Evolutionary conservation across 768 basidiomycete species (phyloP).

Genomic region (Kwoniella sp.): DNA sequence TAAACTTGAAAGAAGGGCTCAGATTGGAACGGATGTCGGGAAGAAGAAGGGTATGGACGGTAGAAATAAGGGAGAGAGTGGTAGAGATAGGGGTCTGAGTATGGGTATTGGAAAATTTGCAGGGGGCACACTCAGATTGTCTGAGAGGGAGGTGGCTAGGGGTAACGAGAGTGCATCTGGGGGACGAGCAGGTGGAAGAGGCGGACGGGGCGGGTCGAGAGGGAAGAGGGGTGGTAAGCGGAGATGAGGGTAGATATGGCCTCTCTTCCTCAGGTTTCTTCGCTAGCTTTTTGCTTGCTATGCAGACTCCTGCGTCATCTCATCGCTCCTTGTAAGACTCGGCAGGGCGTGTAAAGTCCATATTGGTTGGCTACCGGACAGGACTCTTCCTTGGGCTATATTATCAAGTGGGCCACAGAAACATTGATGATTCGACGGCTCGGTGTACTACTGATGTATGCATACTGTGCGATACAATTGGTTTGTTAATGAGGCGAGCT

Average conservation of each 20-base stretch:
- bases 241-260: neutral
- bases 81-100: slow-evolving; percentile 47
- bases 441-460: too few relatives aligned
- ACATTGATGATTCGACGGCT: too few relatives aligned
- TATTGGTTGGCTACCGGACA: too few relatives aligned
- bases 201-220: slow-evolving; percentile 16
- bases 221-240: slow-evolving; percentile 15
- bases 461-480: too few relatives aligned
- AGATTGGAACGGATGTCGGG: slow-evolving; percentile 15
- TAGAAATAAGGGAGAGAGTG: slow-evolving; percentile 38
- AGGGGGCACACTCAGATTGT: slow-evolving; percentile 51
- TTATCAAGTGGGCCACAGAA: too few relatives aligned
- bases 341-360: too few relatives aligned
- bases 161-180: slow-evolving; percentile 28
- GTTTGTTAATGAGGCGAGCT: too few relatives aligned
- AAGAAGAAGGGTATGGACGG: slow-evolving; percentile 39
- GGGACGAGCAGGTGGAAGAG: slow-evolving; percentile 11
- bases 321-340: too few relatives aligned
- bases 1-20: slow-evolving; percentile 26
- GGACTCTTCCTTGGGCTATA: too few relatives aligned
- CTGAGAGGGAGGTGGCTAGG: slow-evolving; percentile 50
- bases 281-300: too few relatives aligned
- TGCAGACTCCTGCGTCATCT: too few relatives aligned
- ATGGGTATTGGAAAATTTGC: slow-evolving; percentile 54
- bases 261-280: too few relatives aligned